Evolutionary conservation across 1,139 yeast species (phyloP).

Genomic region (Geotrichum restrictum): DNA sequence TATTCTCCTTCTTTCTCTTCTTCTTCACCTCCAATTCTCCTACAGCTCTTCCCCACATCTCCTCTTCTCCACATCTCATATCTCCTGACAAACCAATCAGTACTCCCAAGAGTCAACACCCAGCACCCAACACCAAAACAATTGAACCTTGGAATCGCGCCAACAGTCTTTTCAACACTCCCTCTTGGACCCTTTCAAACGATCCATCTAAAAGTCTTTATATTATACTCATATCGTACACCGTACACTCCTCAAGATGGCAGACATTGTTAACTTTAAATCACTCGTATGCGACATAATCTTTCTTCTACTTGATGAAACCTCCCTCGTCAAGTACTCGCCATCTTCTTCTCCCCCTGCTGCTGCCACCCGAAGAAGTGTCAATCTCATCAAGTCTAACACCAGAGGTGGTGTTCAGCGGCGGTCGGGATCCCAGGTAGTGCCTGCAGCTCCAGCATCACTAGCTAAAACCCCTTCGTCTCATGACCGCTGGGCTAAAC

Average conservation of each 20-base stretch:
- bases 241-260: too few relatives aligned
- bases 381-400: neutral
- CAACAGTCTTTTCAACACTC: too few relatives aligned
- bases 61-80: neutral
- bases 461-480: too few relatives aligned
- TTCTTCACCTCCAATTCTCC: too few relatives aligned
- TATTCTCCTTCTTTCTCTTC: neutral
- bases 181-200: too few relatives aligned
- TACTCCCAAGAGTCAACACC: too few relatives aligned
- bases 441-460: neutral
- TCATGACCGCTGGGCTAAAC: constrained; percentile 12
- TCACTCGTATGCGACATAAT: constrained; percentile 10
- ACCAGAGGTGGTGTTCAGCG: neutral
- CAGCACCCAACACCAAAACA: too few relatives aligned
- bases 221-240: too few relatives aligned
- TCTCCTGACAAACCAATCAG: too few relatives aligned
- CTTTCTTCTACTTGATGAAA: constrained; percentile 11
- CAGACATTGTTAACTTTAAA: constrained; percentile 6
- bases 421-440: neutral
- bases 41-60: neutral
- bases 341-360: neutral
- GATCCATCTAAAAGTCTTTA: too few relatives aligned
- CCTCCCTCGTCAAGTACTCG: neutral
- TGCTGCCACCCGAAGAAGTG: neutral
- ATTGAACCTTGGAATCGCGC: too few relatives aligned